Base-by-base conservation (phyloP, 257 asterid species). In the Nicotiana otophora region DNA sequence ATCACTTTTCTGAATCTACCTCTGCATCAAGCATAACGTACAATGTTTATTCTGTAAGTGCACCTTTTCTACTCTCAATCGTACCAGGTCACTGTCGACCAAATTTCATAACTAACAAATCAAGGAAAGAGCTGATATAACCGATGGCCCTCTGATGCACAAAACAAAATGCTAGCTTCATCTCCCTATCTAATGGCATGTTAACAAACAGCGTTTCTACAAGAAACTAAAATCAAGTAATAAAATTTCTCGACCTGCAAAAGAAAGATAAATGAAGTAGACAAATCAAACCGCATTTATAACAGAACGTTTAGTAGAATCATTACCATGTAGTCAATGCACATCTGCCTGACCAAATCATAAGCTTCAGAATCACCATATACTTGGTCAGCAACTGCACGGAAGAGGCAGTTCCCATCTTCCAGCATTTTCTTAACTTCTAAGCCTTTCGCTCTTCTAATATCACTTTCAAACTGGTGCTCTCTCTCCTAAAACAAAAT, bases 321-420 rank as follows among this genome's bases (percentile, higher is more conserved):
- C 65, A 87, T 19, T 93, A 97, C 99, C 99, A 97, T 93, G 88
- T 97, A 97, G 84, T 97, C 99, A 57, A 97, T 93, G 94, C 97
- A 97, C 98, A 97, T 90, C 94, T 95, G 99, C 90, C 99, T 93
- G 86, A 89, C 97, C 96, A 91, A 86, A 90, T 92, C 97, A 89
- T 89, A 93, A 69, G 83, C 85, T 81, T 95, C 98, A 81, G 98
- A 93, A 87, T 97, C 99, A 20, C 99, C 99, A 91, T 97, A 95
- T 63, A 97, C 99, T 92, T 92, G 98, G 90, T 97, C 97, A 28
- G 98, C 98, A 89, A 97, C 98, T 83, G 99, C 98, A 82, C 99
- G 98, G 65, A 97, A 97, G 81, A 97, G 97, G 84, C 99, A 97
- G 89, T 97, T 97, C 62, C 99, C 99, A 85, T 97, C 99, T 88